Evolutionary conservation across 2,329 filamentous ascomycete genomes (phyloP), one percentile per base, ranked within the genome.

Genomic region (Sarocladium oryzae): DNA sequence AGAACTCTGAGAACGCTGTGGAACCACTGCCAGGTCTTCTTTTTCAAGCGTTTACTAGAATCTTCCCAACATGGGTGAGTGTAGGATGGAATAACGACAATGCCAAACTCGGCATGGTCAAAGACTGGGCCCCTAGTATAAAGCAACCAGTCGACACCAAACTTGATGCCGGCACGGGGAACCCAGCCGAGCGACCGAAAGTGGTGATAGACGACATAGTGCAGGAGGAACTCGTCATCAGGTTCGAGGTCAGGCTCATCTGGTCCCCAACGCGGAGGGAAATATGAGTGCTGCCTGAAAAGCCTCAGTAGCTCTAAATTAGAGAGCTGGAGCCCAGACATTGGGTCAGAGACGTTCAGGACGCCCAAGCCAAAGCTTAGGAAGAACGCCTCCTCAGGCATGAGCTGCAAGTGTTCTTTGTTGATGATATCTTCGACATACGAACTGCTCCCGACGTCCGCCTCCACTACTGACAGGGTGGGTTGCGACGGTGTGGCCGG

Each of bases 171-270:
- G 4, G 88, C 84, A 13, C 95, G 85, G 1, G 95, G 86, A 1
- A 96, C 89, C 92, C 93, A 99, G 21, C 93, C 93, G 0, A 97
- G 76, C 0, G 90, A 95, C 33, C 93, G 86, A 70, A 96, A 99
- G 65, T 99, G 92, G 64, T 99, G 93, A 66, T 96, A 99, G 16
- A 89, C 89, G 11, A 83, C 84, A 62, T 97, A 99, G 53, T 89
- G 85, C 1, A 96, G 66, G 18, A 97, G 72, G 66, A 99, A 99
- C 0, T 82, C 78, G 60, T 95, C 88, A 64, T 96, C 89, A 0
- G 89, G 82, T 15, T 78, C 74, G 2, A 89, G 73, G 10, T 68
- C 63, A 7, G 64, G 60, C 11, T 63, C 63, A 2, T 63, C 58
- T 1, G 66, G 59, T 1, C 61, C 63, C 2, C 62, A 56, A 10